Evolutionary conservation across 1,139 yeast species (phyloP).

Genomic region (Debaryomyces sp.): DNA sequence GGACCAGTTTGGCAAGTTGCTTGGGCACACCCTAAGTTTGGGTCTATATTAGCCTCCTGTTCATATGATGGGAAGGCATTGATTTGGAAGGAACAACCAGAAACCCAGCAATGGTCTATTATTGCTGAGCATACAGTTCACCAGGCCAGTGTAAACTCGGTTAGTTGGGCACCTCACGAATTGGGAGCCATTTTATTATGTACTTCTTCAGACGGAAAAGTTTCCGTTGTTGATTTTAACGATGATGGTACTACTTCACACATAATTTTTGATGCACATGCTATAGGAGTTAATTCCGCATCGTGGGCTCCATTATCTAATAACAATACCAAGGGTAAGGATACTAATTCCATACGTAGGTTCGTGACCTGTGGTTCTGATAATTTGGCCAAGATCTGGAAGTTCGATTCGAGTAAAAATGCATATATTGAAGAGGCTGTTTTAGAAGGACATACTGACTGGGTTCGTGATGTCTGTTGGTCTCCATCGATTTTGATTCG

Average conservation of each 20-base stretch:
- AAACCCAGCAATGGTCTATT: conserved; percentile 83
- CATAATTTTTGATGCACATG: conserved; percentile 75
- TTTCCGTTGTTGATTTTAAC: conserved; percentile 86
- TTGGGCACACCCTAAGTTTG: conserved; percentile 99
- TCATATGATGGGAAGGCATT: conserved; percentile 94
- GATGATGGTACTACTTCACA: conserved; percentile 84
- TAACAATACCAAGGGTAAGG: conserved; percentile 34
- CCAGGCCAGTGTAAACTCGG: conserved; percentile 92
- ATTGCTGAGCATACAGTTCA: conserved; percentile 89
- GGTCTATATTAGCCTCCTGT: conserved; percentile 90
- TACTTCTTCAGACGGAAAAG: conserved; percentile 91
- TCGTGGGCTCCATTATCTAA: conserved; percentile 86
- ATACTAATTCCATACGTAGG: conserved; percentile 45
- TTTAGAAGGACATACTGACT: conserved; percentile 89
- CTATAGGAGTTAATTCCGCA: conserved; percentile 91
- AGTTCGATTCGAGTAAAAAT: conserved; percentile 55
- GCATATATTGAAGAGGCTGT: conserved; percentile 74
- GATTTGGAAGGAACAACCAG: conserved; percentile 87
- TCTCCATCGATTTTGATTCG: conserved; percentile 87
- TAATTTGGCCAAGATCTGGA: conserved; percentile 92
- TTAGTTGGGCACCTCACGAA: conserved; percentile 97
- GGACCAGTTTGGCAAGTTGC: conserved; percentile 99
- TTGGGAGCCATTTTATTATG: conserved; percentile 90
- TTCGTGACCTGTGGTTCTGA: conserved; percentile 97
- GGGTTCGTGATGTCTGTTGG: conserved; percentile 99